Evolutionary conservation across 1,139 yeast genomes (phyloP).

Genomic region (Debaryomyces singareniensis): DNA sequence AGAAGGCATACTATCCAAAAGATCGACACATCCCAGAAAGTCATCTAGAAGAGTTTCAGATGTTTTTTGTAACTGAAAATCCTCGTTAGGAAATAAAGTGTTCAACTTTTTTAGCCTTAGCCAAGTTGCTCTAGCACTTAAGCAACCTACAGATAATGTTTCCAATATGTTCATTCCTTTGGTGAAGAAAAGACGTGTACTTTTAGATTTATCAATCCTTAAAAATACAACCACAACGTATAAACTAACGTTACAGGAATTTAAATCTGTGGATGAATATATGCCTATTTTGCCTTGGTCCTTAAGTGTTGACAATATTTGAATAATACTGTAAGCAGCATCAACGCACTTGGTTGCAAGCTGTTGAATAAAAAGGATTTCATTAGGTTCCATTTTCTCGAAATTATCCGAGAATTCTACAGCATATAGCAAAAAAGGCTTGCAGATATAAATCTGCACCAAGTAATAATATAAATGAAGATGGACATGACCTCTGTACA

Average conservation of each 20-base stretch:
- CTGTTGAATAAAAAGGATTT: slow-evolving; percentile 11
- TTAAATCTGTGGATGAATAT: not conserved
- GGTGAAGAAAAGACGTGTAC: slow-evolving; percentile 11
- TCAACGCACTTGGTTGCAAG: slow-evolving; percentile 14
- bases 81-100: too few species aligned
- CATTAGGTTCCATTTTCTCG: slow-evolving; percentile 4
- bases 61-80: too few species aligned
- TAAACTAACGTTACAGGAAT: not conserved
- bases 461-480: slow-evolving; percentile 11
- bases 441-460: slow-evolving; percentile 14
- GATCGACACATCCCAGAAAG: too few species aligned
- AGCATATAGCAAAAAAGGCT: slow-evolving; percentile 13
- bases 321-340: slow-evolving; percentile 13
- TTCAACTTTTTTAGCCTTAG: slow-evolving; percentile 1
- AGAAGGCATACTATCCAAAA: too few species aligned
- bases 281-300: slow-evolving; percentile 7
- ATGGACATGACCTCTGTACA: slow-evolving; percentile 11
- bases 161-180: slow-evolving; percentile 12
- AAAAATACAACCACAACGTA: not conserved
- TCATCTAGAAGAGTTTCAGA: too few species aligned
- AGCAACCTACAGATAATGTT: slow-evolving; percentile 12
- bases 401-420: slow-evolving; percentile 5
- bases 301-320: slow-evolving; percentile 11
- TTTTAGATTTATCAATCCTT: slow-evolving; percentile 7
- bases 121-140: slow-evolving; percentile 10